Percentiles rank a stretch among this genome's conserved stretches.
These are phyloP conservation scores for Bolboschoenoplectus hybrid DNA, from an alignment of 202 grass and related monocot genomes.

Conservation along the genomic window DNA sequence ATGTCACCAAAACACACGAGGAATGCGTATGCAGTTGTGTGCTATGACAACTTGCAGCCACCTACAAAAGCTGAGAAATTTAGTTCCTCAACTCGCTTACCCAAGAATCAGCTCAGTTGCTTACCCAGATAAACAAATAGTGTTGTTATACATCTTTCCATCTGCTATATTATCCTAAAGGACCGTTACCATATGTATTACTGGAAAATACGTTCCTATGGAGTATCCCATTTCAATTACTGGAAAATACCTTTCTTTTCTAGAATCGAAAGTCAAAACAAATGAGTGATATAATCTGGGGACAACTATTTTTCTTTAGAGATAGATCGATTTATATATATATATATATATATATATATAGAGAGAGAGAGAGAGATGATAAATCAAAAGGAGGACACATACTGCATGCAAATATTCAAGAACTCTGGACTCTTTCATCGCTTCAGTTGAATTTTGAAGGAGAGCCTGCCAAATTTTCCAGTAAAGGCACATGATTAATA, in stretches of 20 bases:
- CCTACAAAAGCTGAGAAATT: neutral
- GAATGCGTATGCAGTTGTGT: neutral
- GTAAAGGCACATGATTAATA: slow-evolving; percentile 21
- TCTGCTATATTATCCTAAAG: neutral
- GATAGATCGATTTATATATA: neutral
- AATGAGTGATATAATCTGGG: neutral
- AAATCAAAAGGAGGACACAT: slow-evolving; percentile 35
- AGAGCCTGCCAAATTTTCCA: slow-evolving; percentile 62
- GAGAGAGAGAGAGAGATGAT: neutral
- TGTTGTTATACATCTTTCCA: neutral
- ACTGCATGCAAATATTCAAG: slow-evolving; percentile 84
- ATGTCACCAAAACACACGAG: neutral
- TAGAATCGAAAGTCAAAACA: neutral
- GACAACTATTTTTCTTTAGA: neutral
- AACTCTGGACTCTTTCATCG: slow-evolving; percentile 93
- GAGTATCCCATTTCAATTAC: neutral
- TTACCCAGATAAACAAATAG: neutral
- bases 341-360: neutral
- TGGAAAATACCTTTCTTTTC: neutral
- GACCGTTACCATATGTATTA: neutral
- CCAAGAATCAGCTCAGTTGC: neutral
- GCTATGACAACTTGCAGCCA: neutral
- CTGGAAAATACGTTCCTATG: neutral
- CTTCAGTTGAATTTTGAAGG: slow-evolving; percentile 66
- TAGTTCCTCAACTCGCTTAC: neutral